A percentile compares a stretch with the other conserved stretches of the same genome.
Evolutionary conservation across 306 rosid species (phyloP).

Genomic region (Cucurbita maxima): DNA sequence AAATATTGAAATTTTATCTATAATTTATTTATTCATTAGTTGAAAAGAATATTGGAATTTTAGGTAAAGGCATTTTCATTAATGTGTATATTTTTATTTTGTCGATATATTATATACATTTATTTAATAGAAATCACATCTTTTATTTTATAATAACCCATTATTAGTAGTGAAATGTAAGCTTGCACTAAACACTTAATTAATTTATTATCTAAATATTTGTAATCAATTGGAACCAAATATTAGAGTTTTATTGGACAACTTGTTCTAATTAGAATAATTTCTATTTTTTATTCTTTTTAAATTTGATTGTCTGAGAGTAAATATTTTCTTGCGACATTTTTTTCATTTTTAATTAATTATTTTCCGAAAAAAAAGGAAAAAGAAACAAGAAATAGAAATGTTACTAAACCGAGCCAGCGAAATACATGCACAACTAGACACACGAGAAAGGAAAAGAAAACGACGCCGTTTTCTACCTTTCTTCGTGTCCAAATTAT

Average conservation of each 20-base stretch:
- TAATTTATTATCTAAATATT: neutral
- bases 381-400: too few relatives aligned
- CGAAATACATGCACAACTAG: neutral
- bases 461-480: neutral
- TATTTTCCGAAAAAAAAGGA: too few relatives aligned
- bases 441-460: neutral
- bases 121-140: neutral
- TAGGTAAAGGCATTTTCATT: neutral
- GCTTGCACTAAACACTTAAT: neutral
- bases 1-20: neutral
- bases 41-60: neutral
- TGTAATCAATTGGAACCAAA: neutral
- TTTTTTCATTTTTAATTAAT: too few relatives aligned
- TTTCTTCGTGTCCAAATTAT: neutral
- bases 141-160: neutral
- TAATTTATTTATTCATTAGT: neutral
- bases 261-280: neutral
- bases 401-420: too few relatives aligned
- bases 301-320: too few relatives aligned
- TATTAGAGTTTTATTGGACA: neutral
- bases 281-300: too few relatives aligned
- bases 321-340: too few relatives aligned
- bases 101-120: neutral
- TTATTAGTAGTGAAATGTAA: neutral
- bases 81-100: neutral